These are phyloP conservation scores for Cucumis sativus DNA, from an alignment of 306 rosid species.

Conservation along the genomic window Cucumber_9930_V3 NC_026656.2:19036001-19036500, in stretches of 20 bases:
- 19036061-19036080: conserved; percentile 42
- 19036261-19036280: conserved; percentile 49
- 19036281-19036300: conserved; percentile 54
- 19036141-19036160: conserved; percentile 62
- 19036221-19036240: conserved; percentile 60
- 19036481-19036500: conserved; percentile 61
- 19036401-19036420: conserved; percentile 63
- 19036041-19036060: conserved; percentile 60
- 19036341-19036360: conserved; percentile 47
- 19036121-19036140: conserved; percentile 47
- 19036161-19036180: conserved; percentile 38
- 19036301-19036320: conserved; percentile 82
- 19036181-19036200: conserved; percentile 81
- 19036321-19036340: conserved; percentile 49
- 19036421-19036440: conserved; percentile 50
- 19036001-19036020: conserved; percentile 34
- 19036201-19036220: conserved; percentile 91
- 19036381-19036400: conserved; percentile 45
- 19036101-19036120: conserved; percentile 52
- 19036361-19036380: conserved; percentile 47
- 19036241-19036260: conserved; percentile 79
- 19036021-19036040: conserved; percentile 53
- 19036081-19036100: conserved; percentile 62
- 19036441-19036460: conserved; percentile 46
- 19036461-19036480: conserved; percentile 44